These are phyloP conservation scores for Termitomyces titanicus DNA, from an alignment of 768 basidiomycete species.

Conservation along the genomic window DNA sequence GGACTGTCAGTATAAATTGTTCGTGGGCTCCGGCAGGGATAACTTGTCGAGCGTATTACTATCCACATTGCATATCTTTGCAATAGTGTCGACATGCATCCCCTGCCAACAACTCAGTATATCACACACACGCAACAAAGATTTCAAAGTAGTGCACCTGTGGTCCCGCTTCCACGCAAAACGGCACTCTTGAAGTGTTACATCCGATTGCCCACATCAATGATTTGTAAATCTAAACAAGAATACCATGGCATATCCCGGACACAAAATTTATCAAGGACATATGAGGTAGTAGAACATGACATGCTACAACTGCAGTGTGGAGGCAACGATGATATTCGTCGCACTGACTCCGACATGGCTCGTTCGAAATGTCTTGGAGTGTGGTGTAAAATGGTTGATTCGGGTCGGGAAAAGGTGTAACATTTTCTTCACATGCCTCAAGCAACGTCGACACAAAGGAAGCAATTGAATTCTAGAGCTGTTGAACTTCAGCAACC, in stretches of 20 bases:
- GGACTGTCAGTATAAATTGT: background rate
- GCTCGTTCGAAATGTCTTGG: slow-evolving; percentile 25
- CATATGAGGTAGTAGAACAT: slow-evolving; percentile 22
- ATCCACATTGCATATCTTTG: slow-evolving; percentile 25
- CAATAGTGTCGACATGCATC: slow-evolving; percentile 34
- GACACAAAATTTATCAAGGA: slow-evolving; percentile 16
- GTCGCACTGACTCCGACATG: slow-evolving; percentile 26
- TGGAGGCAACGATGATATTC: slow-evolving; percentile 29
- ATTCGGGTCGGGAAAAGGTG: slow-evolving; percentile 23
- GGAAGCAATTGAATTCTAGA: slow-evolving; percentile 15
- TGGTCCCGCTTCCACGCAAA: slow-evolving; percentile 29
- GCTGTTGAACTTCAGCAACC: slow-evolving; percentile 12
- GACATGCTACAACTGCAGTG: slow-evolving; percentile 27
- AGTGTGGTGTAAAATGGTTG: slow-evolving; percentile 21
- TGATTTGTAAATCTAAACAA: too few species aligned
- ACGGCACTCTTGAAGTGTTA: slow-evolving; percentile 24
- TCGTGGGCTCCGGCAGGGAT: background rate
- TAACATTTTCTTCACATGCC: slow-evolving; percentile 15
- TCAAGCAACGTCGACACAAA: slow-evolving; percentile 23
- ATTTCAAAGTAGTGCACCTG: slow-evolving; percentile 16
- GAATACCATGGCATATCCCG: slow-evolving; percentile 13
- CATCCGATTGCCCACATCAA: background rate
- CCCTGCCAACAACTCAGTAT: slow-evolving; percentile 27
- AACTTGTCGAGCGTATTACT: slow-evolving; percentile 30
- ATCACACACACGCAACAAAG: background rate